Evolutionary conservation across 352 stramenopile genomes (phyloP), one percentile per base, ranked within the genome.

Genomic region (Globisporangium rhizosaccharum): DNA sequence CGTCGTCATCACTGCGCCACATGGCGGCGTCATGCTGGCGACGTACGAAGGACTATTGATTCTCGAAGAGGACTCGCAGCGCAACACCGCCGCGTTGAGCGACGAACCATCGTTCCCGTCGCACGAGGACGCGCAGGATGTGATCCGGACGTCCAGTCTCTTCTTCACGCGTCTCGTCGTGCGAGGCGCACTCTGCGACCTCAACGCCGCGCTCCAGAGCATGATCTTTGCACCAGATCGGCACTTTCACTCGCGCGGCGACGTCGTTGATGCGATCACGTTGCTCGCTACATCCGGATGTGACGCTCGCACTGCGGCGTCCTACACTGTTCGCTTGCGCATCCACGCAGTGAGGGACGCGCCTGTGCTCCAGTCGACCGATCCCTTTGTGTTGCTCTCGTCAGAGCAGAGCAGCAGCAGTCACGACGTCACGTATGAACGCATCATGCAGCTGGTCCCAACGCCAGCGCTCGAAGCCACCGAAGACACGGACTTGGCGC

Each of bases 21-120:
- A 81, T 48, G 75, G 74, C n/a, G 76, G 73, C 4, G 53, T 89
- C n/a, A 81, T 85, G 72, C 49, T 89, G 3, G 71, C 72, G 10
- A 76, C 65, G 30, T 78, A 60, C 26, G 42, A 46, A 37, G 79
- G 76, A 0, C 54, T 88, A 33, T 65, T 74, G 15, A 47, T 72
- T 5, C 53, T 88, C 12, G 15, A 47, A 9, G 18, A 51, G 5
- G 47, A 50, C 37, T 20, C 56, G 15, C 56, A 55, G 20, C 66
- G 62, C 51, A 72, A 62, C 41, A 67, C 42, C 49, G 9, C 33
- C 0, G 18, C 5, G 15, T 9, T 11, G 3, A 10, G 50, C 28
- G 23, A 48, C 26, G 44, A 15, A 3, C 23, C 4, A 12, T 58
- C 33, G 10, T 15, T 26, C 25, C 25, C 48, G 36, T 1, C 46